Base-by-base conservation (phyloP, 805 yeast genomes). In the Metschnikowia shivogae region DNA sequence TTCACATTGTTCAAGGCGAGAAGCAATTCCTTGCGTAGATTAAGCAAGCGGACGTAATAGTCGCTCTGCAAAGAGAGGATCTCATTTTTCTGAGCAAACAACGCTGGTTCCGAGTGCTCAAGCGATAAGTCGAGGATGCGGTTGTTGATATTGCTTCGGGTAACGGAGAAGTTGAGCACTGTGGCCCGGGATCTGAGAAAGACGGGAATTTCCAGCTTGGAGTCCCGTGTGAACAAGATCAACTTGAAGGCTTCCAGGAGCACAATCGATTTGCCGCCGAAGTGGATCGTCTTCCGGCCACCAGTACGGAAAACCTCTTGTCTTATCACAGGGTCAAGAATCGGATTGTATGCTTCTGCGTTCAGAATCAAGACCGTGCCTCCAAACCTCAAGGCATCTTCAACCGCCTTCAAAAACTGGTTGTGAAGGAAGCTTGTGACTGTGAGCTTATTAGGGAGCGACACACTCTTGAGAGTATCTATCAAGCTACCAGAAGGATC, bases 381-480 rank as follows among this genome's bases (percentile, higher is more conserved):
- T 4, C 98, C 97, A 70, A 90, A 90, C 51, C 93, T 70, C 24
- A 90, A 59, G 0, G 95, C 84, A 55, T 88, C 85, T 59, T 89
- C 96, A 12, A 92, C 57, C 35, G 80, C 84, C 51, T 81, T 82
- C 3, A 76, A 59, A 59, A 82, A 86, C 0, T 84, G 78, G 4
- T 72, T 76, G 54, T 86, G 89, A 36, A 84, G 62, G 57, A 92
- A 87, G 55, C 95, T 86, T 0, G 95, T 78, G 0, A 81, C 58
- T 2, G 74, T 63, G 5, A 82, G 54, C 43, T 70, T 71, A 36
- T 64, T 62, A 0, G 72, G 67, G 0, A 50, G 50, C n/a, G 49
- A 19, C 1, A 50, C 30, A 13, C 63, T 56, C 5, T 48, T 43
- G 13, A 87, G 49, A 5, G 78, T 69, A 0, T 71, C 67, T 1